Percentiles rank a stretch among this genome's conserved stretches.
Conservation (phyloP, 2,329 filamentous ascomycete species). For the Beauveria brongniartii region DNA sequence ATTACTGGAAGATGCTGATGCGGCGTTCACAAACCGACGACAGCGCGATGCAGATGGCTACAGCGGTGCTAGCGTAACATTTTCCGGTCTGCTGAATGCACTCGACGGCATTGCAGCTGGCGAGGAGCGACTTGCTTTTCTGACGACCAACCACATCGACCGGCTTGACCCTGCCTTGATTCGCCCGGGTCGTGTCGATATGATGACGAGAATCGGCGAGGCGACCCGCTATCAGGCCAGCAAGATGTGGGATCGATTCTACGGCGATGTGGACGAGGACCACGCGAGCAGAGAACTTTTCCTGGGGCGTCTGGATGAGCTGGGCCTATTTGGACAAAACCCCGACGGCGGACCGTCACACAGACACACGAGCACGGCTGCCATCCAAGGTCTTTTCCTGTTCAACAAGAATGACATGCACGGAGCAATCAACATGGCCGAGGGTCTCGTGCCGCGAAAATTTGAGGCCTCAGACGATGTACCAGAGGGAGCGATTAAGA, state of each 20-base stretch:
- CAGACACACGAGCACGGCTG: constrained; percentile 71
- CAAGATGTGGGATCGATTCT: constrained; percentile 91
- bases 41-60: constrained; percentile 77
- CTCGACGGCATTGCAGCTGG: constrained; percentile 89
- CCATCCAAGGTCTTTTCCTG: constrained; percentile 87
- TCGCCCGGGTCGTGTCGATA: constrained; percentile 83
- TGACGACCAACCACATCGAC: constrained; percentile 92
- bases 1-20: constrained; percentile 83
- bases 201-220: constrained; percentile 84
- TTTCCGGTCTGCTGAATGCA: constrained; percentile 80
- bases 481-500: constrained; percentile 33
- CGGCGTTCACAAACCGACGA: constrained; percentile 76
- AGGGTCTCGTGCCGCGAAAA: constrained; percentile 52
- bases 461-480: constrained; percentile 40
- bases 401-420: constrained; percentile 90
- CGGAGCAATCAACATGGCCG: constrained; percentile 75
- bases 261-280: constrained; percentile 67
- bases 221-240: constrained; percentile 78
- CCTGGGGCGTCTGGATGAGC: constrained; percentile 56
- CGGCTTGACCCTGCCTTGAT: constrained; percentile 83
- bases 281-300: constrained; percentile 60
- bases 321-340: constrained; percentile 60
- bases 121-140: constrained; percentile 86
- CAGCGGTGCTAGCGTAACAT: constrained; percentile 80
- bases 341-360: constrained; percentile 37